Base-by-base conservation (phyloP, 768 basidiomycete species). In the Galerina marginata region DNA sequence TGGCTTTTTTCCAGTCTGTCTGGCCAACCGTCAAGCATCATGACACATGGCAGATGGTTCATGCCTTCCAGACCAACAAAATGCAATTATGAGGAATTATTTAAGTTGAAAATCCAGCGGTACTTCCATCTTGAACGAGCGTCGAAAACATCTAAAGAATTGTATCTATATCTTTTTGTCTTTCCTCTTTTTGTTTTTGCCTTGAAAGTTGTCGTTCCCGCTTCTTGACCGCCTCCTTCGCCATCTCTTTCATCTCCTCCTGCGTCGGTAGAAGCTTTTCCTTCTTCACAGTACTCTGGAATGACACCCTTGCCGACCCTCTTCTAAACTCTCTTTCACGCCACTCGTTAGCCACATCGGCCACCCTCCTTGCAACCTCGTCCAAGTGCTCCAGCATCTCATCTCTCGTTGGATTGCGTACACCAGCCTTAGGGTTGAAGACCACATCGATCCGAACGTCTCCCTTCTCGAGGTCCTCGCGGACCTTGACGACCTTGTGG, bases 401-500 rank as follows among this genome's bases (percentile, higher is more conserved):
- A 5, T 62, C 42, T 1, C 60, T 67, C 0, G 62, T 58, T 0
- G 83, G 80, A n/a, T 74, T 62, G 51, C 75, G 77, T 9, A 75
- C 66, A 15, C 77, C 77, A 11, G 64, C 65, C 77, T 87, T 92
- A 40, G 77, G 75, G 23, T 76, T 72, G 65, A 89, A 83, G 2
- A 82, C 74, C 26, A 95, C 65, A 56, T 83, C 78, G 58, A 93
- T 83, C 9, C 81, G 75, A 72, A 60, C 52, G 39, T 65, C 61
- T 0, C 89, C 90, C 63, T 85, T 85, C 65, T 82, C 83, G 56
- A 95, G 72, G 40, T 88, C 83, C 53, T 80, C 76, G 52, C 77
- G 72, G 20, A 81, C 82, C 71, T 87, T 88, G 54, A 75, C 77
- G 37, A 93, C 59, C 71, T 92, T 93, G 72, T 89, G 88, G 39